Conservation (phyloP, 148 eudicot species). For the Heliosperma pusillum region DNA sequence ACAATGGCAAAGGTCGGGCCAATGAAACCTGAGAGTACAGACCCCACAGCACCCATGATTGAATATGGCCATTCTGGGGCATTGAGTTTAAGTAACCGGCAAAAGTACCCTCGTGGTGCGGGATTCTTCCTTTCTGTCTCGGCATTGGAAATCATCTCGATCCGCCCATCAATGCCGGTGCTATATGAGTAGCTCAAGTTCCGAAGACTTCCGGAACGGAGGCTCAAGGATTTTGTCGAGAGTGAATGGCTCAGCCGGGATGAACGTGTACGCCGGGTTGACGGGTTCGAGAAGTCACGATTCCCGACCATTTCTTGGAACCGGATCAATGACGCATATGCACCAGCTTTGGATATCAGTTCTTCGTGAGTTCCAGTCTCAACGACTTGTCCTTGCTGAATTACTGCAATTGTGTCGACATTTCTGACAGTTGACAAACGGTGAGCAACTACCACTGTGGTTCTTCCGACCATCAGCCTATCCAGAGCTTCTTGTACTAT, state of each 20-base stretch:
- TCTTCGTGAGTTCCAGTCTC: conserved; percentile 97
- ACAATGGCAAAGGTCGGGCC: conserved; percentile 97
- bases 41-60: conserved; percentile 90
- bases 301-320: conserved; percentile 99
- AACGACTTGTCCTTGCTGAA: conserved; percentile 90
- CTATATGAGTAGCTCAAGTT: conserved; percentile 94
- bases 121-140: conserved; percentile 86
- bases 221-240: conserved; percentile 91
- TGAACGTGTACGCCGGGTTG: conserved; percentile 78
- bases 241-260: conserved; percentile 72
- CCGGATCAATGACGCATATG: conserved; percentile 81
- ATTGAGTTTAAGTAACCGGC: conserved; percentile 74
- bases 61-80: conserved; percentile 99
- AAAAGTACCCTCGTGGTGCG: conserved; percentile 77
- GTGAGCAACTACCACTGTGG: conserved; percentile 96
- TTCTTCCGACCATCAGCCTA: conserved; percentile 96
- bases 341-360: conserved; percentile 75
- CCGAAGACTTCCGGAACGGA: conserved; percentile 91
- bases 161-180: conserved; percentile 90
- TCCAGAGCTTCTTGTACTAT: conserved; percentile 97
- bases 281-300: conserved; percentile 84
- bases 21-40: conserved; percentile 87
- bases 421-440: conserved; percentile 94
- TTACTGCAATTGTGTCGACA: conserved; percentile 82
- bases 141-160: conserved; percentile 92